Percentiles rank a stretch among this genome's conserved stretches.
Evolutionary conservation across 2,329 filamentous ascomycete species (phyloP).

Genomic region (Neonectria magnoliae): DNA sequence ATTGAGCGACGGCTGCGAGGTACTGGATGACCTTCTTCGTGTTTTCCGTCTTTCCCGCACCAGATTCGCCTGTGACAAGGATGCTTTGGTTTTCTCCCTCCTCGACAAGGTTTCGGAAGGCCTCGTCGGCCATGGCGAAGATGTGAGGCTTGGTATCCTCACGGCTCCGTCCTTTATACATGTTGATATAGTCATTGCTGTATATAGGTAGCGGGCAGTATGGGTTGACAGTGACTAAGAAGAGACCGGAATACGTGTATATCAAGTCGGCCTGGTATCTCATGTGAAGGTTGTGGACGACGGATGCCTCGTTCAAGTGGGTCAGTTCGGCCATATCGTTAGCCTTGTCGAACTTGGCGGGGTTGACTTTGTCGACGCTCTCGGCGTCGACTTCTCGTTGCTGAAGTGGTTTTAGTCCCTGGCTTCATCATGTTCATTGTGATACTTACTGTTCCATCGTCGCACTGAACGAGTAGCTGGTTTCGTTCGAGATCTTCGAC

Average conservation of each 20-base stretch:
- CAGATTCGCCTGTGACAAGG: slow-evolving; percentile 96
- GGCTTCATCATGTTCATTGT: neutral
- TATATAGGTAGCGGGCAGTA: slow-evolving; percentile 97
- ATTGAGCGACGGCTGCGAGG: slow-evolving; percentile 89
- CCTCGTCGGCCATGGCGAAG: slow-evolving; percentile 96
- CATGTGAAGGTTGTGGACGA: slow-evolving; percentile 96
- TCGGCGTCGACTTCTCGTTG: slow-evolving; percentile 89
- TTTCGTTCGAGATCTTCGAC: slow-evolving; percentile 80
- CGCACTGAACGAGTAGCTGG: slow-evolving; percentile 86
- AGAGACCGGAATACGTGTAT: slow-evolving; percentile 97
- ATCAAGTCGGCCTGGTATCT: slow-evolving; percentile 96
- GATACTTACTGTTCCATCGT: slow-evolving; percentile 82
- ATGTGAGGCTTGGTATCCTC: slow-evolving; percentile 98
- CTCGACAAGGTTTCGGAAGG: slow-evolving; percentile 94
- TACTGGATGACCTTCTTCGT: slow-evolving; percentile 99
- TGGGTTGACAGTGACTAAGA: slow-evolving; percentile 96
- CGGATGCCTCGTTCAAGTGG: slow-evolving; percentile 96
- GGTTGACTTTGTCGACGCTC: slow-evolving; percentile 97
- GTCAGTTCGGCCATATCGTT: slow-evolving; percentile 99
- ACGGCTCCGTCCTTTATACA: slow-evolving; percentile 91
- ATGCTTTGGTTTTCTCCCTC: slow-evolving; percentile 98
- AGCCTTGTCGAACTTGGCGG: slow-evolving; percentile 98
- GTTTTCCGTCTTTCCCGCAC: slow-evolving; percentile 98
- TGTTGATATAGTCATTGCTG: slow-evolving; percentile 94
- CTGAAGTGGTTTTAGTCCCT: slow-evolving; percentile 53